These are phyloP conservation scores for Thraustochytrium striatum DNA, from an alignment of 352 stramenopile species.

Conservation along the genomic window DNA sequence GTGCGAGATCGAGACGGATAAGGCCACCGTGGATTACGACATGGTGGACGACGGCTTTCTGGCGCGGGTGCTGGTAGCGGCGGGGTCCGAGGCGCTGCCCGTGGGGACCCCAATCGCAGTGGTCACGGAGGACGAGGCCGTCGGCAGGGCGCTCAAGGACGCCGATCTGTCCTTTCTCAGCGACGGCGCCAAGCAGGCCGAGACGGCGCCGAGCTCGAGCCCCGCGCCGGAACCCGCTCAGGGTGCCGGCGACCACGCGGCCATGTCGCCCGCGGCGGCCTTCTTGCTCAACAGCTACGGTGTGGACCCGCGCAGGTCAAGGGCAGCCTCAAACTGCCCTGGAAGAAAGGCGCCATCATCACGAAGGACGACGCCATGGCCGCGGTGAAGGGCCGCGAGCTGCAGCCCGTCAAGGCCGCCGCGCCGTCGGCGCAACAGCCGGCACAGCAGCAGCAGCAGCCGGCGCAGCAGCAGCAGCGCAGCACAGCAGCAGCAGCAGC, in stretches of 20 bases:
- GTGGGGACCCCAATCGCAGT: constrained; percentile 70
- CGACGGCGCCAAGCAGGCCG: background rate
- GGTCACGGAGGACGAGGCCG: constrained; percentile 67
- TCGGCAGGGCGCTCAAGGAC: constrained; percentile 61
- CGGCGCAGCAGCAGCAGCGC: too few species aligned
- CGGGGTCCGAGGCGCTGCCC: constrained; percentile 58
- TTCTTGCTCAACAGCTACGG: constrained; percentile 7
- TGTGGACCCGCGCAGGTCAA: constrained; percentile 7
- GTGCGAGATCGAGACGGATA: constrained; percentile 56
- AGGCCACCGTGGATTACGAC: constrained; percentile 54
- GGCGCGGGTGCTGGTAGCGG: constrained; percentile 71
- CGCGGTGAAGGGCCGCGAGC: background rate
- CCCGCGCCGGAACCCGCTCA: background rate
- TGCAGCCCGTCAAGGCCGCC: background rate
- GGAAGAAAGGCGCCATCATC: constrained; percentile 62
- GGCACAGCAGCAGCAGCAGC: too few species aligned
- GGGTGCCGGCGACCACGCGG: background rate
- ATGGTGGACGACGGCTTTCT: constrained; percentile 63
- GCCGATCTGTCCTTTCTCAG: constrained; percentile 47
- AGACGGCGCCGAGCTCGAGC: background rate
- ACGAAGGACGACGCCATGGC: constrained; percentile 69
- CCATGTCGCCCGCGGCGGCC: constrained; percentile 47
- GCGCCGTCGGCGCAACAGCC: too few species aligned
- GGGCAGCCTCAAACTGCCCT: constrained; percentile 53
- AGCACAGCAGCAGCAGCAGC: too few species aligned